Conservation (phyloP, 2,329 filamentous ascomycete genomes). For the Penicillium sp. region DNA sequence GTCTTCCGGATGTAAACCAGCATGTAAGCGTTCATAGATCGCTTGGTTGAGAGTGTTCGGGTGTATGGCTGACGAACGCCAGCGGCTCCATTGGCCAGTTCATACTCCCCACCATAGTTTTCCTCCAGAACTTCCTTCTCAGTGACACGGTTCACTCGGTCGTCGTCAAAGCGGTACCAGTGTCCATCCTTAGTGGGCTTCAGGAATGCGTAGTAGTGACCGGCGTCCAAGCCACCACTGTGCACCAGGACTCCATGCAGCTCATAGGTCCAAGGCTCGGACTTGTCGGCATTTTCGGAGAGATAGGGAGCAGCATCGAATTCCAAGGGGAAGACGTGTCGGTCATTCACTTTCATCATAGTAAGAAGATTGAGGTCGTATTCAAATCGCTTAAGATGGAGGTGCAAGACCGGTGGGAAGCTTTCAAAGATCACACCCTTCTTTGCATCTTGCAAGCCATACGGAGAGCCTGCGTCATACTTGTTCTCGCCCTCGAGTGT, state of each 20-base stretch:
- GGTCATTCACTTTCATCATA: slow-evolving; percentile 87
- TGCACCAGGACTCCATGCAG: slow-evolving; percentile 94
- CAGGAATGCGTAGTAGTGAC: slow-evolving; percentile 96
- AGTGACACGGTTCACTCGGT: slow-evolving; percentile 92
- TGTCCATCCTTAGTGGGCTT: slow-evolving; percentile 90
- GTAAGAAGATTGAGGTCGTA: slow-evolving; percentile 95
- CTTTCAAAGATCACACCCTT: slow-evolving; percentile 97
- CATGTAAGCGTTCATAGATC: slow-evolving; percentile 93
- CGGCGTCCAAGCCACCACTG: slow-evolving; percentile 93
- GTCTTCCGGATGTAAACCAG: slow-evolving; percentile 93
- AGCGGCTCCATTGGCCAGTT: slow-evolving; percentile 56
- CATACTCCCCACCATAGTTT: slow-evolving; percentile 90
- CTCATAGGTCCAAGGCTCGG: slow-evolving; percentile 88
- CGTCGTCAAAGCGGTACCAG: slow-evolving; percentile 97
- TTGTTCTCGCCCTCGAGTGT: slow-evolving; percentile 98
- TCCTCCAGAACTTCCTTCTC: slow-evolving; percentile 90
- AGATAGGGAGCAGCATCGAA: slow-evolving; percentile 76
- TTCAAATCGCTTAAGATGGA: slow-evolving; percentile 96
- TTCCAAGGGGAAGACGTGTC: slow-evolving; percentile 51
- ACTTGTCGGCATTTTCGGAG: slow-evolving; percentile 79
- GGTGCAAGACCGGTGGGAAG: slow-evolving; percentile 89
- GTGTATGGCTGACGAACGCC: slow-evolving; percentile 66
- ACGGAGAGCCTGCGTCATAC: slow-evolving; percentile 86
- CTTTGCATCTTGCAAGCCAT: slow-evolving; percentile 91
- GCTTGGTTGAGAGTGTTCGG: slow-evolving; percentile 63